Percentiles rank a stretch among this genome's conserved stretches.
phyloP scores from a whole-genome alignment of 257 asterid genomes.

The Asclepias syriaca region DNA sequence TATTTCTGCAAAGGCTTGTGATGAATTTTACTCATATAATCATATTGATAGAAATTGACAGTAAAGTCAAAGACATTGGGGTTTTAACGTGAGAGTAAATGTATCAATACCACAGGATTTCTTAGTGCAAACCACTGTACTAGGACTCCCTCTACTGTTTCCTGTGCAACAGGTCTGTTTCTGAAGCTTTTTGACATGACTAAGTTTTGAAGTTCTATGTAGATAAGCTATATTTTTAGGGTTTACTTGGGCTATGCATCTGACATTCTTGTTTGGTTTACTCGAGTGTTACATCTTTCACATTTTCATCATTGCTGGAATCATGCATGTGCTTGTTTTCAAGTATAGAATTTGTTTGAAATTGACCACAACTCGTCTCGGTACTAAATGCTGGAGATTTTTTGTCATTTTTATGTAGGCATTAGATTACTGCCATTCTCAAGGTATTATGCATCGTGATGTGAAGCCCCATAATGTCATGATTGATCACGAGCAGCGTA shows the following conservation, averaged over 20 bases:
- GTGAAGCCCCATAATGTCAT: slow-evolving; percentile 53
- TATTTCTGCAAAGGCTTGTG: neutral
- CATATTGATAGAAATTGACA: neutral
- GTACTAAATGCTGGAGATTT: slow-evolving; percentile 3
- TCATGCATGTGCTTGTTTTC: neutral
- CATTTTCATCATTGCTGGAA: neutral
- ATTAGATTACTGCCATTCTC: slow-evolving; percentile 44
- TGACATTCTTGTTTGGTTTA: neutral
- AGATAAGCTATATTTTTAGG: neutral
- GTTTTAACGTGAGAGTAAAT: neutral
- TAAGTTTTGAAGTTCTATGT: neutral
- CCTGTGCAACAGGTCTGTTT: neutral
- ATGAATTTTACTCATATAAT: neutral
- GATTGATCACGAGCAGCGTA: slow-evolving; percentile 51
- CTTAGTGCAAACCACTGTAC: neutral
- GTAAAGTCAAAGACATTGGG: neutral
- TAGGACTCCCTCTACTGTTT: neutral
- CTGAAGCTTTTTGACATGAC: neutral
- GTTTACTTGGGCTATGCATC: neutral
- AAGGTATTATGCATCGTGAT: slow-evolving; percentile 49
- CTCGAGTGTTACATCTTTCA: neutral
- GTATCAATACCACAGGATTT: neutral
- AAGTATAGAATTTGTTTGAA: neutral
- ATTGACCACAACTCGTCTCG: neutral
- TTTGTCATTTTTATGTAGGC: slow-evolving; percentile 24